These are phyloP conservation scores for Mortierella antarctica DNA, from an alignment of 192 early-diverging fungal species.

Conservation along the genomic window DNA sequence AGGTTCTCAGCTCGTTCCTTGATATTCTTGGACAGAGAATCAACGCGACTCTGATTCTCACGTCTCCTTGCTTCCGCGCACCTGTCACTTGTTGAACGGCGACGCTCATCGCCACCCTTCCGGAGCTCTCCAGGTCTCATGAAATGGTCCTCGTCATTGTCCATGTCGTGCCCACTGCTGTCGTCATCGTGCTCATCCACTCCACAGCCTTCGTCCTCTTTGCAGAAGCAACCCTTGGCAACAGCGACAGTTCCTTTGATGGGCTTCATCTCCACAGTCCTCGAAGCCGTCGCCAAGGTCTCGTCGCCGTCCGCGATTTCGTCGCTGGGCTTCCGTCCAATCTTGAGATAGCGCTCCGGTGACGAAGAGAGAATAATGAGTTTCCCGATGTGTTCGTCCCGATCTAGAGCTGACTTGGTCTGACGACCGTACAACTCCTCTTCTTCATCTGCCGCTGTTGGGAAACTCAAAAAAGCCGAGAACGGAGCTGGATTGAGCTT, in stretches of 20 bases:
- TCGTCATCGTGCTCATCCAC: conserved; percentile 43
- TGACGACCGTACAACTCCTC: too few species aligned
- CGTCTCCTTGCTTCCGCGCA: conserved; percentile 45
- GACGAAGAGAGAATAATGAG: conserved; percentile 50
- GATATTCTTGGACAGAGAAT: conserved; percentile 68
- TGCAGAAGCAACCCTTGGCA: conserved; percentile 59
- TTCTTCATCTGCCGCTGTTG: conserved; percentile 23
- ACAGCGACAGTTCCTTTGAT: conserved; percentile 88
- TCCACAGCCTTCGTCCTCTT: conserved; percentile 44
- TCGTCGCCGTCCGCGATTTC: background rate
- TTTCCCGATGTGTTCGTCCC: conserved; percentile 15
- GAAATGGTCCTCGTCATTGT: conserved; percentile 47
- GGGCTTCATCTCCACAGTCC: conserved; percentile 90
- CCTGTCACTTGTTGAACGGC: background rate
- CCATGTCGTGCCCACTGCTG: conserved; percentile 24
- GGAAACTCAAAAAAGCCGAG: conserved; percentile 76
- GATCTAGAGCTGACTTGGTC: too few species aligned
- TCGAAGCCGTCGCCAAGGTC: conserved; percentile 1
- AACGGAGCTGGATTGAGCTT: conserved; percentile 88
- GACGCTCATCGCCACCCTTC: background rate
- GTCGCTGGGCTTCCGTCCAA: conserved; percentile 24
- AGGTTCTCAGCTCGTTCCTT: conserved; percentile 97
- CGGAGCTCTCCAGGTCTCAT: background rate
- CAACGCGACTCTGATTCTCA: conserved; percentile 56
- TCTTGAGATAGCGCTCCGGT: conserved; percentile 73